Base-by-base conservation (phyloP, 139 green algal species). In the Deuterostichococcus epilithicus region DNA sequence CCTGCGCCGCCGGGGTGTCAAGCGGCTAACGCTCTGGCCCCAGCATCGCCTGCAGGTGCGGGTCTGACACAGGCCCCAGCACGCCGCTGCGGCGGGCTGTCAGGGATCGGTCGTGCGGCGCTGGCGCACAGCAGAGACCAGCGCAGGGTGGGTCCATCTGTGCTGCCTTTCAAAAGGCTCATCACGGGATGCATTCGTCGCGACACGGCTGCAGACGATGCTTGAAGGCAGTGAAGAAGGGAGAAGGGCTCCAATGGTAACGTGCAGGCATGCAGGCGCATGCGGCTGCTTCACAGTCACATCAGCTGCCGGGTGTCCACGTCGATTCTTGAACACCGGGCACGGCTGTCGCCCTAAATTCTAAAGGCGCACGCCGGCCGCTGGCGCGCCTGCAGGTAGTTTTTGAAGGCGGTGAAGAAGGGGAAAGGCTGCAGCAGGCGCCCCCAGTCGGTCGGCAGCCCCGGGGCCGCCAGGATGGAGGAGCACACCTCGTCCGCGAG, bases 331-430 rank as follows among this genome's bases (percentile, higher is more conserved):
- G n/a, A n/a, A n/a, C n/a, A n/a, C n/a, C n/a, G n/a, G n/a, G n/a
- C n/a, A n/a, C n/a, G n/a, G n/a, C n/a, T n/a, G n/a, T n/a, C n/a
- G n/a, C n/a, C n/a, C n/a, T n/a, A n/a, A n/a, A n/a, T n/a, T n/a
- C n/a, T n/a, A n/a, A n/a, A n/a, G n/a, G n/a, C n/a, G n/a, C n/a
- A n/a, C n/a, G n/a, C 67, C 4, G 33, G 67, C 59, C 1, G 0
- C 4, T n/a, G 26, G 34, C 77, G 6, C 36, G 82, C 88, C 87
- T 93, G 89, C 39, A 97, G 85, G 80, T 89, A 97, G 70, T 96
- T 90, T 35, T 90, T 94, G 85, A 91, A 94, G 10, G 70, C 65
- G 22, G 82, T 76, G 72, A 97, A 97, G 81, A 97, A 96, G 34
- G 73, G 44, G 38, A 83, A 77, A 15, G 84, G 81, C 79, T 97